Base-by-base conservation (phyloP, 1,284 basidiomycete genomes). In the Papiliotrema terrestris region DNA sequence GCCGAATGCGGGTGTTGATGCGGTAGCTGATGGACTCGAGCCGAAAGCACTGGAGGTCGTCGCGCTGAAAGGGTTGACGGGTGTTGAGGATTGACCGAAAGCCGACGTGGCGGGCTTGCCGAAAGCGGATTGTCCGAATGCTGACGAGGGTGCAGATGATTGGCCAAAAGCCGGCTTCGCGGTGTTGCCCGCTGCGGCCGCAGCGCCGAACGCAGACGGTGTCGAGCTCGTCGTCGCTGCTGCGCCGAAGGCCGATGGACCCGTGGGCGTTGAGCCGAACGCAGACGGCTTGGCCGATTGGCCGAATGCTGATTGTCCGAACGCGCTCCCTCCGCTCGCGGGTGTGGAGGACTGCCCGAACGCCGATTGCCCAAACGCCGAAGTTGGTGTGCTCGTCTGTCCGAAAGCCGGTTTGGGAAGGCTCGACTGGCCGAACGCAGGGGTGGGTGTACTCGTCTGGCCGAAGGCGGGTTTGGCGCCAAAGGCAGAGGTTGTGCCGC, bases 171-270 rank as follows among this genome's bases (percentile, higher is more conserved):
- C 36, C 36, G 36, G 36, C 36, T n/a, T n/a, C n/a, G 36, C 36
- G 36, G 11, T 38, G 36, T n/a, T 23, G 13, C 32, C 32, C 25
- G 20, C 17, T 15, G n/a, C n/a, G n/a, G n/a, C n/a, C n/a, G n/a
- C n/a, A n/a, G n/a, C n/a, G n/a, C 36, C 26, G 22, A 32, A 19
- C 9, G 45, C 19, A 20, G 39, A 26, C 5, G 51, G 49, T 13
- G 23, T 48, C 36, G 69, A 61, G 15, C 61, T 54, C 6, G 66
- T 59, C 9, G 66, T 57, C 17, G 65, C 51, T 19, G 23, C 37
- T 5, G 36, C 37, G 17, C 68, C 71, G 51, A 66, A 68, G 1
- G 72, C 65, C 2, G 68, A 51, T 17, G 67, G 51, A 17, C 69
- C 45, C 11, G 63, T 56, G 51, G 42, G 47, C 57, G 39, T 11